Evolutionary conservation across 306 rosid genomes (phyloP).

Genomic region (Begonia peltatifolia): DNA sequence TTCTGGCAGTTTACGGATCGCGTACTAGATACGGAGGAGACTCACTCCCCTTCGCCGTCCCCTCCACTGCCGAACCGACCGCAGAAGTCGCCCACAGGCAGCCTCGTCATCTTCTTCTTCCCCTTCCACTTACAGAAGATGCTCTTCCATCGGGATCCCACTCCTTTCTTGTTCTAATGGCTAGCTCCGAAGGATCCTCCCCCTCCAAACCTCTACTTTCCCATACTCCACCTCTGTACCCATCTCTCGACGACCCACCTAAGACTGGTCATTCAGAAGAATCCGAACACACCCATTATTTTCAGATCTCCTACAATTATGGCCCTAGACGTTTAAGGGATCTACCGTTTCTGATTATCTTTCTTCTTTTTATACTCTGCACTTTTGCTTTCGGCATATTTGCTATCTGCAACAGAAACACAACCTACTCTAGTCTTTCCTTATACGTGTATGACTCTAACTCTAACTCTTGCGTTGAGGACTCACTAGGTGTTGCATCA

Average conservation of each 20-base stretch:
- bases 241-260: constrained; percentile 19
- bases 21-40: too few species aligned
- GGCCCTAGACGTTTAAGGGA: too few species aligned
- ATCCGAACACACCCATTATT: constrained; percentile 8
- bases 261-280: constrained; percentile 15
- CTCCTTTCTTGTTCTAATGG: constrained; percentile 20
- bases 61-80: background rate
- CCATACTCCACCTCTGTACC: constrained; percentile 19
- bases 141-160: too few species aligned
- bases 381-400: constrained; percentile 69
- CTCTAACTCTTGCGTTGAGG: constrained; percentile 19
- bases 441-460: too few species aligned
- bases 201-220: constrained; percentile 36
- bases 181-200: constrained; percentile 29
- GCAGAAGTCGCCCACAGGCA: background rate
- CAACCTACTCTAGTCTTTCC: constrained; percentile 17
- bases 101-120: too few species aligned
- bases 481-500: background rate
- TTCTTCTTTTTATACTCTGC: constrained; percentile 41
- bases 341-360: constrained; percentile 31
- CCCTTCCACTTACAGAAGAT: too few species aligned
- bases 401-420: constrained; percentile 42
- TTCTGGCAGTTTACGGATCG: too few species aligned
- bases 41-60: background rate
- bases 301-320: too few species aligned